Base-by-base conservation (phyloP, 148 eudicot genomes). In the Silene conica region DNA sequence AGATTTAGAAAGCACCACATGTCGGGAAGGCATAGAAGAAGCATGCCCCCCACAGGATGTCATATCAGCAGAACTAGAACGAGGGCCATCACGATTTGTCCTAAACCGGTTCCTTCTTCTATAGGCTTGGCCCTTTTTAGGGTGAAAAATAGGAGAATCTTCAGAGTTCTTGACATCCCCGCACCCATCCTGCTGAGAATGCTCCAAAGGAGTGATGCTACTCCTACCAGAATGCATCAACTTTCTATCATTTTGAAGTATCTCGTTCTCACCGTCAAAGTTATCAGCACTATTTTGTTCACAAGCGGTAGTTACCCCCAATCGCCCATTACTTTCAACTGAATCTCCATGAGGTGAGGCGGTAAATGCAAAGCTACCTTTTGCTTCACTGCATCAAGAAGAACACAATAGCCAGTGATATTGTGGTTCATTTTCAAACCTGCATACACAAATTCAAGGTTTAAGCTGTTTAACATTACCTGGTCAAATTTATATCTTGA, bases 221-320 rank as follows among this genome's bases (percentile, higher is more conserved):
- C 78, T 76, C 83, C 82, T 79, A 55, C 76, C 74, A 57, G 81
- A 82, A 76, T 81, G 87, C 65, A 50, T 46, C 52, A 78, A 75
- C 56, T 78, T 87, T 71, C 83, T 81, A 75, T 78, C 87, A 78
- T 76, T 85, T 75, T 86, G 89, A 84, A 72, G 74, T 52, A 82
- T 76, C 61, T 86, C 86, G 80, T 81, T 84, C 65, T 89, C 94
- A 65, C 89, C 96, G 77, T 92, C 92, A 81, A 96, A 87, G 81
- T 92, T 92, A 86, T 96, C 99, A 66, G 99, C 99, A 85, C 88
- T 87, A 78, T 87, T 87, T 13, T 96, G 96, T 74, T 96, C 99
- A 86, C 86, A 77, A 59, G 76, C 77, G 62, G 81, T 69, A 81
- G 85, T 85, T 72, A 78, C 84, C 74, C 87, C 92, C 73, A 82